Conservation (phyloP, 2,329 filamentous ascomycete genomes). For the Ascochyta lentis region DNA sequence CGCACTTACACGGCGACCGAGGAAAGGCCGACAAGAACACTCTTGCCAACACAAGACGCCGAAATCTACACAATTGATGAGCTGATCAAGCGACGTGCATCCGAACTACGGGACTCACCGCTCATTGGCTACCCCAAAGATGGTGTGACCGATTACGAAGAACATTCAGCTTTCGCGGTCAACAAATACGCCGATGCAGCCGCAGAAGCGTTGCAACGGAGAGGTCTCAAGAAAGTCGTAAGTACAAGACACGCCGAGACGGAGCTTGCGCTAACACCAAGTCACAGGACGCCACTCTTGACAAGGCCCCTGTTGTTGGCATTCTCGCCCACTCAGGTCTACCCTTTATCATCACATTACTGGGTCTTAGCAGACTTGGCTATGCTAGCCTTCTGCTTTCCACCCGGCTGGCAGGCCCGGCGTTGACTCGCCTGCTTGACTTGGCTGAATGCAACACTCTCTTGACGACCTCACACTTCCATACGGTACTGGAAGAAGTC, state of each 20-base stretch:
- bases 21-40: slow-evolving; percentile 7
- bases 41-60: slow-evolving; percentile 11
- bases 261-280: slow-evolving; percentile 5
- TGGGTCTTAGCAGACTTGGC: slow-evolving; percentile 63
- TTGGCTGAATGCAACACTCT: slow-evolving; percentile 30
- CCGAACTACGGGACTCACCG: slow-evolving; percentile 23
- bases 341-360: slow-evolving; percentile 61
- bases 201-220: slow-evolving; percentile 25
- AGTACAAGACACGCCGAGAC: slow-evolving; percentile 6
- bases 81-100: slow-evolving; percentile 32
- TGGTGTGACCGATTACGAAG: slow-evolving; percentile 32
- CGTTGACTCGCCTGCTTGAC: slow-evolving; percentile 55
- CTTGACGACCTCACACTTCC: slow-evolving; percentile 29
- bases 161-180: slow-evolving; percentile 34
- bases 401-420: slow-evolving; percentile 59
- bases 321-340: slow-evolving; percentile 62
- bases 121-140: slow-evolving; percentile 34
- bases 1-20: slow-evolving; percentile 16
- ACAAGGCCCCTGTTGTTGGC: slow-evolving; percentile 48
- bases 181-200: slow-evolving; percentile 37
- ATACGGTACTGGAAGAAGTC: slow-evolving; percentile 35
- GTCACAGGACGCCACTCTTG: slow-evolving; percentile 21
- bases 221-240: slow-evolving; percentile 31
- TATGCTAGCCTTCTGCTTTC: slow-evolving; percentile 63
- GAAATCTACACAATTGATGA: slow-evolving; percentile 35